Evolutionary conservation across 768 basidiomycete genomes (phyloP), one percentile per base, ranked within the genome.

Genomic region (Boletus sp.): DNA sequence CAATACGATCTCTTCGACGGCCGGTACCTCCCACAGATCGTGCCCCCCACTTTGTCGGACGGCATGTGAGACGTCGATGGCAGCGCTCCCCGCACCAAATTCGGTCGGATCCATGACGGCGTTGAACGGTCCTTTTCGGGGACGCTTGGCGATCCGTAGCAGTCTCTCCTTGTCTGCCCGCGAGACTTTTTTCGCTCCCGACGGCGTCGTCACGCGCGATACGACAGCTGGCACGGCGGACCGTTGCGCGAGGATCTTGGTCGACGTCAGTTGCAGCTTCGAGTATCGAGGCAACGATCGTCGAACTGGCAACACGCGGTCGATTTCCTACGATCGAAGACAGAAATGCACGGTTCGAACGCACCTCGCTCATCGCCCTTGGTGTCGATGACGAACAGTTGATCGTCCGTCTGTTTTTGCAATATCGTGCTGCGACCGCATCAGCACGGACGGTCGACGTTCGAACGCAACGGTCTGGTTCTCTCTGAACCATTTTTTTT

Each of bases 181-280:
- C 30, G 78, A 83, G 11, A 93, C 59, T 5, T 66, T 69, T 8
- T 67, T 69, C 11, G 76, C 65, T 55, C 70, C 64, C 10, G 74
- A 60, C 4, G 69, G 55, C 47, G 41, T 67, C 11, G 55, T 63
- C 1, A 49, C 24, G 15, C 83, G 84, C n/a, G 92, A 89, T 56
- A 80, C 75, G 33, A 95, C 83, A 0, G 94, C 90, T 14, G 94
- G 91, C 12, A 96, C 81, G 6, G 94, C 94, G 2, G 94, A 95
- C 18, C 94, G 87, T 67, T 94, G 85, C 0, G 85, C 73, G 15
- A 97, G 83, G 33, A 96, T 89, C 78, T 89, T 89, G 2, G 87
- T 75, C 0, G 92, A 91, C 18, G 80, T 86, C 11, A 91, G 72
- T 46, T 80, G 75, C 4, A 75, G 63, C 29, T 72, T 76, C 10